These are phyloP conservation scores for Myxozyma monticola DNA, from an alignment of 805 yeast species.

Conservation along the genomic window DNA sequence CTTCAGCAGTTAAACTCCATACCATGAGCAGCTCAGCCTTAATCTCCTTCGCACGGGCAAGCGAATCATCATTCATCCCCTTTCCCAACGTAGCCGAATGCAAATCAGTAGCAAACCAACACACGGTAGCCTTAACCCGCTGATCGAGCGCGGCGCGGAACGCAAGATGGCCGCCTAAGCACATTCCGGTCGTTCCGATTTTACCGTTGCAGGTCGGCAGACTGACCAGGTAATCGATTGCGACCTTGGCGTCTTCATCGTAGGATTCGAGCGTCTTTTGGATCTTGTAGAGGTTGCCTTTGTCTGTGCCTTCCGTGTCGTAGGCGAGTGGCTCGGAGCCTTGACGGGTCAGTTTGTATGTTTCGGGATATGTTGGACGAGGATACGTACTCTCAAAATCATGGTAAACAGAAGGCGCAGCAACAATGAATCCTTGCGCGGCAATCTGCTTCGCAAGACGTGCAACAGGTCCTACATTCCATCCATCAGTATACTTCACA, in stretches of 20 bases:
- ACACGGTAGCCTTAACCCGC: conserved; percentile 64
- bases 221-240: conserved; percentile 60
- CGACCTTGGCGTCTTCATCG: conserved; percentile 68
- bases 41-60: conserved; percentile 54
- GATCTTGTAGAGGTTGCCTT: conserved; percentile 66
- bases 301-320: conserved; percentile 72
- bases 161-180: conserved; percentile 82
- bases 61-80: conserved; percentile 65
- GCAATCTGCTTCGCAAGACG: conserved; percentile 78
- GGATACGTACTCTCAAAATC: conserved; percentile 52
- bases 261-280: conserved; percentile 68
- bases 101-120: conserved; percentile 80
- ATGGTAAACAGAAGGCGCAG: conserved; percentile 79
- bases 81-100: conserved; percentile 67
- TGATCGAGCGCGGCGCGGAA: conserved; percentile 66
- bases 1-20: background rate
- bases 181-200: conserved; percentile 84
- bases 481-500: background rate
- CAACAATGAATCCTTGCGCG: conserved; percentile 74
- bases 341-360: background rate
- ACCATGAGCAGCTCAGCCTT: conserved; percentile 58
- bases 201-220: conserved; percentile 68
- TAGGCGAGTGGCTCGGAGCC: conserved; percentile 63
- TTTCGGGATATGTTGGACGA: background rate
- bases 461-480: conserved; percentile 72